Conservation (phyloP, 805 yeast species). For the Pichia sporocuriosa region DNA sequence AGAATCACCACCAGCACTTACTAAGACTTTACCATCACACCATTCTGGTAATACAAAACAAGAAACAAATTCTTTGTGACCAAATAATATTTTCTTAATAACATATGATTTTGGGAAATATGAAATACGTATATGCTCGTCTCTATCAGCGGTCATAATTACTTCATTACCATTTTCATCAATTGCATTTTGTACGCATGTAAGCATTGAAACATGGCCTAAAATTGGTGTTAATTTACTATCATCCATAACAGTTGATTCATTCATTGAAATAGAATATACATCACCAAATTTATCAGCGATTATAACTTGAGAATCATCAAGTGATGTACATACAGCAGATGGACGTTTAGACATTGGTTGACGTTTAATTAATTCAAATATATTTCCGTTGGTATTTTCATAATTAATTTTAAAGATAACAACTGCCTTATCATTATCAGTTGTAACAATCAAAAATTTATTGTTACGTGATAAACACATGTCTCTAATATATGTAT, state of each 20-base stretch:
- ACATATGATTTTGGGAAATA: conserved; percentile 72
- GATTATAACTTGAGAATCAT: conserved; percentile 48
- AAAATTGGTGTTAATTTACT: conserved; percentile 61
- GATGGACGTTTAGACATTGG: conserved; percentile 90
- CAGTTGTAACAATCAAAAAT: conserved; percentile 63
- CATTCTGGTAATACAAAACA: conserved; percentile 50
- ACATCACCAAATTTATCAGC: conserved; percentile 98
- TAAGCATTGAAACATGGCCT: conserved; percentile 96
- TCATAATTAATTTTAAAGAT: conserved; percentile 41
- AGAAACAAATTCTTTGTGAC: conserved; percentile 80
- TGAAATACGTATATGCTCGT: conserved; percentile 87
- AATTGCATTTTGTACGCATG: conserved; percentile 52
- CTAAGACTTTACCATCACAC: conserved; percentile 39
- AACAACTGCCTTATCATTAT: conserved; percentile 74
- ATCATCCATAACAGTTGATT: conserved; percentile 27
- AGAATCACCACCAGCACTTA: conserved; percentile 92
- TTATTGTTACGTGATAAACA: conserved; percentile 45
- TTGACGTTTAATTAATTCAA: conserved; percentile 58
- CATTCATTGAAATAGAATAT: conserved; percentile 47
- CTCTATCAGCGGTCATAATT: conserved; percentile 82
- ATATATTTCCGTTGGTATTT: conserved; percentile 32
- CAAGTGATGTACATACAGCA: conserved; percentile 55
- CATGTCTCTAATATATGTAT: conserved; percentile 62
- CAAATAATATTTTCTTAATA: conserved; percentile 78
- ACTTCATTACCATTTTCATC: conserved; percentile 39